phyloP scores from a whole-genome alignment of 805 yeast species.

The Candida hungchunana region DNA sequence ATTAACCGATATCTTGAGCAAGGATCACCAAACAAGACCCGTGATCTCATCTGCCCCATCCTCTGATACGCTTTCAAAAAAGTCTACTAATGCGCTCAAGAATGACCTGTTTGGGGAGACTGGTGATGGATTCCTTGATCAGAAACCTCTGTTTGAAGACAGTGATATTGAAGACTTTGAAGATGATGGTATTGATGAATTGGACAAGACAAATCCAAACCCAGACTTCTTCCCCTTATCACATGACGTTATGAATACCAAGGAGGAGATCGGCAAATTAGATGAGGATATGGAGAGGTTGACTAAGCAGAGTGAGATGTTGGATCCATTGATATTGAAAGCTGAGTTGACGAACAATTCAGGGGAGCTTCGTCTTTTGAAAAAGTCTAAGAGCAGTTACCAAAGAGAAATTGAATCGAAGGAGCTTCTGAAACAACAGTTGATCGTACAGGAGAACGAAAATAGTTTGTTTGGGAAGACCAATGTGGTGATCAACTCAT shows the following conservation, averaged over 20 bases:
- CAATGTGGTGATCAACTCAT: constrained; percentile 42
- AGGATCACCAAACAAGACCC: constrained; percentile 5
- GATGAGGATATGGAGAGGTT: constrained; percentile 53
- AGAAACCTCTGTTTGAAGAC: constrained; percentile 26
- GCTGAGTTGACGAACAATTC: constrained; percentile 82
- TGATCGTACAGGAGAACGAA: constrained; percentile 76
- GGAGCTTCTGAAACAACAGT: constrained; percentile 74
- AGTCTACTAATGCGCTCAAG: constrained; percentile 12
- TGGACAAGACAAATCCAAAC: constrained; percentile 27
- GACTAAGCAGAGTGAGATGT: constrained; percentile 55
- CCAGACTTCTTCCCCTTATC: constrained; percentile 49
- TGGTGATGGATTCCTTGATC: constrained; percentile 20
- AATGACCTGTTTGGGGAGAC: constrained; percentile 25
- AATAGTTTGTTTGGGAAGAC: constrained; percentile 71
- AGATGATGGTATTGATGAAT: constrained; percentile 22
- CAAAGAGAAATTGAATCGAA: constrained; percentile 69
- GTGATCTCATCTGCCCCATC: constrained; percentile 6
- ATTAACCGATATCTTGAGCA: constrained; percentile 15
- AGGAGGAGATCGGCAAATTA: constrained; percentile 62
- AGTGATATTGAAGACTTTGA: constrained; percentile 14
- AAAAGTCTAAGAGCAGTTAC: constrained; percentile 62
- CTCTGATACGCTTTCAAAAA: constrained; percentile 3
- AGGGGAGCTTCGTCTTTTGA: constrained; percentile 61
- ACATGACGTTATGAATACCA: constrained; percentile 62
- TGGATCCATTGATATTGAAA: constrained; percentile 66